These are phyloP conservation scores for Penicillium sp. DNA, from an alignment of 2,329 filamentous ascomycete species.

Conservation along the genomic window DNA sequence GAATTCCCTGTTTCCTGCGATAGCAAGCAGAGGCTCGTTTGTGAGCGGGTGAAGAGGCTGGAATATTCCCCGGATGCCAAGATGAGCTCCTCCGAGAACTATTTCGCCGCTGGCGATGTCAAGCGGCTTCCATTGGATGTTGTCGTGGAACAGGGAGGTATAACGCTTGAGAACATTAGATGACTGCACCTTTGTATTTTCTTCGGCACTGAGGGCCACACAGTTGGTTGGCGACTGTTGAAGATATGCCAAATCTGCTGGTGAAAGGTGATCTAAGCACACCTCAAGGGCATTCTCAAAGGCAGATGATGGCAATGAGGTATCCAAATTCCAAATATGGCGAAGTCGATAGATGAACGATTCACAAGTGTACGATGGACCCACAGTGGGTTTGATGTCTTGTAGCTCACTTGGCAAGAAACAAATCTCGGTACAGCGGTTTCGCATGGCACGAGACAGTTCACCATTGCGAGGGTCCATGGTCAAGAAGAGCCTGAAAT, in stretches of 20 bases:
- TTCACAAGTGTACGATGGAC: slow-evolving; percentile 40
- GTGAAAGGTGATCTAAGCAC: slow-evolving; percentile 40
- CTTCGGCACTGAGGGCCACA: slow-evolving; percentile 16
- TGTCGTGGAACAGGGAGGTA: slow-evolving; percentile 33
- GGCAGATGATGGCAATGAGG: slow-evolving; percentile 8
- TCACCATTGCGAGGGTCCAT: slow-evolving; percentile 91
- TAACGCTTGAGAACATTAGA: slow-evolving; percentile 32
- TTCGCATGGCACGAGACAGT: slow-evolving; percentile 92
- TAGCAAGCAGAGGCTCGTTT: slow-evolving; percentile 39
- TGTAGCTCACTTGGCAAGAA: slow-evolving; percentile 53
- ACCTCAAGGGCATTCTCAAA: slow-evolving; percentile 28
- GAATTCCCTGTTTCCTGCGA: slow-evolving; percentile 24
- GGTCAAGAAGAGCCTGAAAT: slow-evolving; percentile 91
- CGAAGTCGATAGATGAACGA: slow-evolving; percentile 43
- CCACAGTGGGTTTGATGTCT: slow-evolving; percentile 13
- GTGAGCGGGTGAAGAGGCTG: slow-evolving; percentile 43
- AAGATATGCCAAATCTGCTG: slow-evolving; percentile 34
- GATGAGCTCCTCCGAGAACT: slow-evolving; percentile 25
- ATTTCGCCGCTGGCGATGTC: slow-evolving; percentile 22
- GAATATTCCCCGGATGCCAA: slow-evolving; percentile 26
- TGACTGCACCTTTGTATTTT: slow-evolving; percentile 11
- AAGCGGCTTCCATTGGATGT: slow-evolving; percentile 31
- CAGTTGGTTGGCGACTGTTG: slow-evolving; percentile 30
- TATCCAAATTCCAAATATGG: slow-evolving; percentile 31
- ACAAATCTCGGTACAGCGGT: slow-evolving; percentile 87